These are phyloP conservation scores for Anacardium occidentale DNA, from an alignment of 345 rosid species.

Conservation along the genomic window DNA sequence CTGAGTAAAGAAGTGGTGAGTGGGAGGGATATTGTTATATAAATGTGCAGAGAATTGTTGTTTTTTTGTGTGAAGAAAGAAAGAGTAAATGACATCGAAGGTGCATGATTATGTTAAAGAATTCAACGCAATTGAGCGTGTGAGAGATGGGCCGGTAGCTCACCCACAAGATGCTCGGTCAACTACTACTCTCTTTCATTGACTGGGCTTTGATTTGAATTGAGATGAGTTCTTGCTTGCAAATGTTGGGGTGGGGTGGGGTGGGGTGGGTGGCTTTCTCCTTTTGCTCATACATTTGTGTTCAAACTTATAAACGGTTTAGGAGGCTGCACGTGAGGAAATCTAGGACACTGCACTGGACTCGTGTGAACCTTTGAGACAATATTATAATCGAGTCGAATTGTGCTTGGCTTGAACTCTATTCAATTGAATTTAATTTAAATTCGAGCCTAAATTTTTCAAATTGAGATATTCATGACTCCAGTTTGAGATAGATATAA, in stretches of 20 bases:
- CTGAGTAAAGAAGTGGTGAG: constrained; percentile 14
- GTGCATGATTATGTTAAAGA: constrained; percentile 86
- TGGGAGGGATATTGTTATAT: constrained; percentile 19
- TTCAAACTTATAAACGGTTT: no score
- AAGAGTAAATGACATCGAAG: constrained; percentile 41
- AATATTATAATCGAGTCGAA: no score
- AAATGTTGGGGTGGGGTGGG: no score
- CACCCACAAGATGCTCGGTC: constrained; percentile 90
- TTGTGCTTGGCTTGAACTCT: no score
- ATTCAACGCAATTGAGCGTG: constrained; percentile 93
- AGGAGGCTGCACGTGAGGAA: constrained; percentile 16
- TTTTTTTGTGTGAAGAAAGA: neutral
- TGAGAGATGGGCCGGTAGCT: constrained; percentile 80
- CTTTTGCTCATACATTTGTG: constrained; percentile 23
- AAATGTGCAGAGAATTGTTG: constrained; percentile 10
- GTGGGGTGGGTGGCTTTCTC: constrained; percentile 20
- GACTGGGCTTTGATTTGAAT: constrained; percentile 4
- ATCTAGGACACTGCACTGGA: neutral
- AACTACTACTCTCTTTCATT: constrained; percentile 30
- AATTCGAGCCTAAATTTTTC: no score
- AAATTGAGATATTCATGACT: no score
- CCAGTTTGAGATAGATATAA: no score
- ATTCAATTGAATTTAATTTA: no score
- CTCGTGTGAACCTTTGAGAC: no score
- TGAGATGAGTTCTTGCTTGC: neutral